phyloP scores from a whole-genome alignment of 176 grass and related monocot genomes.

The Pontederia crassipes region DNA sequence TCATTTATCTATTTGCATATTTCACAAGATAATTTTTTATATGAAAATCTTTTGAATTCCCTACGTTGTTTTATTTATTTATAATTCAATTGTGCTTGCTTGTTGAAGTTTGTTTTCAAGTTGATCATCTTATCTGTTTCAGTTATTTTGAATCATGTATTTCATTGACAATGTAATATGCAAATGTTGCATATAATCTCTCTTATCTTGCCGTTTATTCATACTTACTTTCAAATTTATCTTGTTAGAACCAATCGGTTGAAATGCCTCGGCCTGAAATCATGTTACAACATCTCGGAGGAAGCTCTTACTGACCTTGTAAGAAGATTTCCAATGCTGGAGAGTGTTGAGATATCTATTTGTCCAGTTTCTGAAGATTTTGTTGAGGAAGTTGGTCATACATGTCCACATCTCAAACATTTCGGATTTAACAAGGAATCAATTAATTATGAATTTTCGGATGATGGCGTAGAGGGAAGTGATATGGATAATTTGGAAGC shows the following conservation, averaged over 20 bases:
- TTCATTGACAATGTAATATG: not conserved
- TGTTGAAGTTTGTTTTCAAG: too few relatives aligned
- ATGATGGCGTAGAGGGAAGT: not conserved
- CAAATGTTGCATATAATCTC: not conserved
- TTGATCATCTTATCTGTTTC: slow-evolving; percentile 1
- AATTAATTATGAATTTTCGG: slow-evolving; percentile 1
- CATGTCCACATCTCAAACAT: slow-evolving; percentile 29
- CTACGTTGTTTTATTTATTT: too few relatives aligned
- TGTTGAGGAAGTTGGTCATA: slow-evolving; percentile 20
- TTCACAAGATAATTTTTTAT: too few relatives aligned
- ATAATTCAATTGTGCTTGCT: too few relatives aligned
- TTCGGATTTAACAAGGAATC: slow-evolving; percentile 27
- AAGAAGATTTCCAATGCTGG: slow-evolving; percentile 22
- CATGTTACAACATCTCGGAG: slow-evolving; percentile 25
- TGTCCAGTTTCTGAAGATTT: slow-evolving; percentile 22
- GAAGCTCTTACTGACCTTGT: slow-evolving; percentile 32
- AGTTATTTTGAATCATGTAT: slow-evolving; percentile 1
- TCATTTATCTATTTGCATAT: too few relatives aligned
- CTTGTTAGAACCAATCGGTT: slow-evolving; percentile 26
- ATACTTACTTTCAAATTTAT: not conserved
- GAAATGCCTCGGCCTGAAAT: slow-evolving; percentile 39
- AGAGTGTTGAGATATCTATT: slow-evolving; percentile 41
- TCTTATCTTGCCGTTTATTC: not conserved
- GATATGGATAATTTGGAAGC: slow-evolving; percentile 30
- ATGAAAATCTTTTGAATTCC: too few relatives aligned